These are phyloP conservation scores for Cryphonectria naterciae DNA, from an alignment of 2,329 filamentous ascomycete genomes.

Conservation along the genomic window DNA sequence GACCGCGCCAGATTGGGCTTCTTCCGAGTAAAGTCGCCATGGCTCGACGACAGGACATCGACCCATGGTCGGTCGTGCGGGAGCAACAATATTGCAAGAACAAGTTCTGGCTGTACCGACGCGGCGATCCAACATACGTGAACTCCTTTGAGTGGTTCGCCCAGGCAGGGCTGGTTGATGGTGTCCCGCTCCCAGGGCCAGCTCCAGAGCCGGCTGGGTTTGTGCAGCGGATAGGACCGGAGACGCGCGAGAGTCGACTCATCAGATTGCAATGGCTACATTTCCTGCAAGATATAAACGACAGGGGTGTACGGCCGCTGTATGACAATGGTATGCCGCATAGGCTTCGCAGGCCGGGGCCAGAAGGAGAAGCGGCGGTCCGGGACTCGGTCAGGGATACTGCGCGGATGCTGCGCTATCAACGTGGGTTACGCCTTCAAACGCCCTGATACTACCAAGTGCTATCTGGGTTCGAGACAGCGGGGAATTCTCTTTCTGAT, in stretches of 20 bases:
- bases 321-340: not conserved
- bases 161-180: not conserved
- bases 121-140: not conserved
- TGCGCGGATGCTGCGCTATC: not conserved
- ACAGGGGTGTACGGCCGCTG: not conserved
- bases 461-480: not conserved
- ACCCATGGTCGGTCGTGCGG: not conserved
- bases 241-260: not conserved
- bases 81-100: not conserved
- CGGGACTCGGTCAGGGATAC: not conserved
- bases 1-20: not conserved
- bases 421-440: not conserved
- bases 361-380: not conserved
- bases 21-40: not conserved
- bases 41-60: not conserved
- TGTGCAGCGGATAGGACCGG: not conserved
- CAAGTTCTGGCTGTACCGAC: not conserved
- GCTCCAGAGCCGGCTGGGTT: not conserved
- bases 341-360: not conserved
- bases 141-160: not conserved
- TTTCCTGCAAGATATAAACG: not conserved
- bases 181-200: not conserved
- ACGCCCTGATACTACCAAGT: too few relatives aligned
- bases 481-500: not conserved
- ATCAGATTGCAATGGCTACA: not conserved